Evolutionary conservation across 2,329 filamentous ascomycete species (phyloP), one percentile per base, ranked within the genome.

Genomic region (Sporothrix protearum): DNA sequence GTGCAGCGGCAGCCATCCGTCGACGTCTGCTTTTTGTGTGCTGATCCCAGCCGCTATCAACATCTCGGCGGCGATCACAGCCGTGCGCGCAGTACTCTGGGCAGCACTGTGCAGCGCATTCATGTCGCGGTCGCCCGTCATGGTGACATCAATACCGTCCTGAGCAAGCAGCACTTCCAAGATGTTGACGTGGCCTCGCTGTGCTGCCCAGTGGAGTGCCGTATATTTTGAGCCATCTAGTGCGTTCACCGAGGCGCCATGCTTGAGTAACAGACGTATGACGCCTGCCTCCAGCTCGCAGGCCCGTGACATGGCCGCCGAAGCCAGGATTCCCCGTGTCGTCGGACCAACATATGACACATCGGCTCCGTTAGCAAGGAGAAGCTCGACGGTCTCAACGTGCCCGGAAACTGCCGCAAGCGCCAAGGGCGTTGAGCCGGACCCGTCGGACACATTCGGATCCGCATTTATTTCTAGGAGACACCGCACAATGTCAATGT

Each of bases 181-280:
- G 28, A 67, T 67, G 28, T 67, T 67, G 64, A 67, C 36, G 28
- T 67, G 45, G 28, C 64, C 64, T 3, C 42, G 19, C 30, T 30
- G 64, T 49, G 64, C 64, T 22, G 64, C 64, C 64, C 64, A 67
- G 16, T 67, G 64, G 19, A 67, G 64, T 22, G 64, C 64, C n/a
- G 64, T 67, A 3, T 36, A 25, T 36, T 51, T 67, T 10, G 64
- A 49, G 6, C 25, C 25, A 19, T 67, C 64, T 6, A 67, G 25
- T 7, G 64, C 45, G 45, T 67, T 51, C 9, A 67, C 28, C 16
- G 45, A 22, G 16, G 64, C 64, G 9, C 64, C 45, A 16, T 25
- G 5, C 16, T 51, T 8, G 28, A 67, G 42, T 12, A 67, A 30
- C 16, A 51, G 42, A 5, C 33, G 64, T 28, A 67, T 36, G 25